Base-by-base conservation (phyloP, 1,284 basidiomycete genomes). In the Leccinum angustisporum region DNA sequence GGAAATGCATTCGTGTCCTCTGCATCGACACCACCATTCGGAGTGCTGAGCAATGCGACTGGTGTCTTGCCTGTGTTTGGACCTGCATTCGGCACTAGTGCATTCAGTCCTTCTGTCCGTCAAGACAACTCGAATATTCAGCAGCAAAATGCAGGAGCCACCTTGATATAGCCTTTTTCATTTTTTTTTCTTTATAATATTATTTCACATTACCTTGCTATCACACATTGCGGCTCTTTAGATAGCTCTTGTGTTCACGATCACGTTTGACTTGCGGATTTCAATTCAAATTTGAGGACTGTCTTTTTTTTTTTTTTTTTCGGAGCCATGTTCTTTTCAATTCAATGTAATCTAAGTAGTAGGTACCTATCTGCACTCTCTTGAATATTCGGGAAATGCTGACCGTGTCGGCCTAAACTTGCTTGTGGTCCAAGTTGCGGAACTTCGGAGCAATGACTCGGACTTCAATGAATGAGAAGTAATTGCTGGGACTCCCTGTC, bases 81-180 rank as follows among this genome's bases (percentile, higher is more conserved):
- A 56, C 10, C 65, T 18, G 66, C 59, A 18, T 60, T 73, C 0
- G 68, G 65, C 50, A 57, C 57, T 25, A 59, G 54, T 31, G 48
- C 61, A 54, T 63, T 71, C 31, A 31, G 53, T 18, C 40, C 58
- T 55, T 66, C 73, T 21, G 25, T 57, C 4, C 61, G 64, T 30
- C 33, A 69, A 63, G 69, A 68, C 46, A 25, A 63, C 14, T 63
- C 72, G 58, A 70, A 65, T 56, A 68, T 71, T 54, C 72, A 75
- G 59, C 78, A 75, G 52, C 76, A 76, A 65, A 75, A 72, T 57
- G 70, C 68, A 10, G 70, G 70, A 13, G 66, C 72, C 6, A 78
- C 79, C 16, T 68, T 82, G 61, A 80, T 81, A 61, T 82, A 71
- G 63, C 33, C 5, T 30, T 51, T 50, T n/a, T 54, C 18, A 14